Base-by-base conservation (phyloP, 2,329 filamentous ascomycete genomes). In the Whalleya microplaca region DNA sequence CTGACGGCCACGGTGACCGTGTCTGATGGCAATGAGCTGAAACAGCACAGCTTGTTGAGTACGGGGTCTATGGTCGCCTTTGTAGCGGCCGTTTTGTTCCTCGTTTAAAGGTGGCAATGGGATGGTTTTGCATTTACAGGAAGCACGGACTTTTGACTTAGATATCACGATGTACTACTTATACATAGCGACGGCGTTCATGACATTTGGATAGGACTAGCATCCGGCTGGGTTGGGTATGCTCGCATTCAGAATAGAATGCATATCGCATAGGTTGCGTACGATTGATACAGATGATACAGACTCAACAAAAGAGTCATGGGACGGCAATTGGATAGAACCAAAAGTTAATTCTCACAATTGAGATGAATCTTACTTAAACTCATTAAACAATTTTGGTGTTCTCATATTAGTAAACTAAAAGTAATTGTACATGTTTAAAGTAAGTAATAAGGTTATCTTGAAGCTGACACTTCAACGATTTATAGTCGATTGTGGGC, bases 61-160 rank as follows among this genome's bases (percentile, higher is more conserved):
- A 70, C 69, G 10, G 76, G 72, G 2, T 77, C 78, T 8, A 58
- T 82, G 49, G 67, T 79, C 49, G 74, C 74, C 2, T 80, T 80
- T 61, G 51, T 80, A 21, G 76, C 67, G 3, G 77, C 72, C 10
- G 73, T 72, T 3, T 61, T 81, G 19, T 59, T 80, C 50, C 64
- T 80, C 55, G 58, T 69, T 40, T 77, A 64, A 57, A 21, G 10
- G 14, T 23, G 18, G 8, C 8, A 21, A 14, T 3, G 32, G 32
- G 32, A 12, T 12, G 32, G n/a, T 51, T 23, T 29, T 50, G 29
- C 20, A 50, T 40, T 43, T n/a, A 5, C 5, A 45, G n/a, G 41
- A 43, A 27, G 23, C n/a, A 9, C 23, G 23, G 23, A 9, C 23
- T 27, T 27, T 44, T 20, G 12, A 18, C 3, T n/a, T 14, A 44